A percentile compares a stretch with the other conserved stretches of the same genome.
phyloP scores from a whole-genome alignment of 768 basidiomycete species.

The Leccinum ochraceum region DNA sequence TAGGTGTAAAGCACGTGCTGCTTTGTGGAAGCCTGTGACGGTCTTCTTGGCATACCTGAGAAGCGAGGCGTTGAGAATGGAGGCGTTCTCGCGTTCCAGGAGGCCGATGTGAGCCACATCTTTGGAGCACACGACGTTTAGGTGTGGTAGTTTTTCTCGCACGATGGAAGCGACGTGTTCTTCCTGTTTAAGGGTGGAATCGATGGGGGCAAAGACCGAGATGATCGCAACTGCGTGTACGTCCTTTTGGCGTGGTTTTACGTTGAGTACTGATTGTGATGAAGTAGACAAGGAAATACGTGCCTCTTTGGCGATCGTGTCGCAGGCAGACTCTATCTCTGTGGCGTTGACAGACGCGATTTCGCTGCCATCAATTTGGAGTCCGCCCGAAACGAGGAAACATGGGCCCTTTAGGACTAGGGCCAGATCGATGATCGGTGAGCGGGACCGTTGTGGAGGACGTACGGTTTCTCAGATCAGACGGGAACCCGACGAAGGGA shows the following conservation, averaged over 20 bases:
- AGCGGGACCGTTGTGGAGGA: conserved; percentile 12
- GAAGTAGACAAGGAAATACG: conserved; percentile 4
- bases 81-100: conserved; percentile 65
- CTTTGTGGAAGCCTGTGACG: conserved; percentile 52
- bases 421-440: conserved; percentile 1
- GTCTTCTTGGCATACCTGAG: conserved; percentile 58
- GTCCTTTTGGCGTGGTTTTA: conserved; percentile 13
- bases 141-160: conserved; percentile 37
- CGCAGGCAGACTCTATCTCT: conserved; percentile 48
- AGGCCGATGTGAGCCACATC: conserved; percentile 61
- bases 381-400: conserved; percentile 39
- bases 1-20: conserved; percentile 48
- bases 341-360: conserved; percentile 43
- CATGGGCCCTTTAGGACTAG: conserved; percentile 32
- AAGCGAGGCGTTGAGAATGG: conserved; percentile 67
- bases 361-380: conserved; percentile 50
- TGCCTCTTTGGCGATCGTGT: conserved; percentile 36
- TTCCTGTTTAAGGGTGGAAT: conserved; percentile 47
- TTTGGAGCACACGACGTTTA: conserved; percentile 54
- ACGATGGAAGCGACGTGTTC: conserved; percentile 46
- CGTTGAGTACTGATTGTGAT: conserved; percentile 6
- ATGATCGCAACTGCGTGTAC: conserved; percentile 43
- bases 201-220: conserved; percentile 51
- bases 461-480: conserved; percentile 31
- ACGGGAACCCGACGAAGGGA: conserved; percentile 55